Conservation (phyloP, 2,329 filamentous ascomycete genomes). For the Coniochaeta pulveracea region DNA sequence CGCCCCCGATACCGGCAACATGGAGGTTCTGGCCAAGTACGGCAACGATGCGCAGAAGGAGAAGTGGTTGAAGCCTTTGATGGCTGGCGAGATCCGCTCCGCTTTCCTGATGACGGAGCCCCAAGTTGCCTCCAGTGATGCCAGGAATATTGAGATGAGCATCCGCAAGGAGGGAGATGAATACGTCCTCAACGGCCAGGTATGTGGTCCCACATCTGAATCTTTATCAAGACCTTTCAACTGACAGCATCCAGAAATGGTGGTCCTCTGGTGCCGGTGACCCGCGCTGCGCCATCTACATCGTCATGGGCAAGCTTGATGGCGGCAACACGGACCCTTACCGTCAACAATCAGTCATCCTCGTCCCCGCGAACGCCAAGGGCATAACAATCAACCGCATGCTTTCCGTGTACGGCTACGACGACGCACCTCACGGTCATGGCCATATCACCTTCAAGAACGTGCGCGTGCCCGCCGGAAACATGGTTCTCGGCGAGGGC, state of each 20-base stretch:
- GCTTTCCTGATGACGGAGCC: conserved; percentile 95
- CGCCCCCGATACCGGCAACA: conserved; percentile 87
- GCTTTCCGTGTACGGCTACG: conserved; percentile 89
- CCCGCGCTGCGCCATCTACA: conserved; percentile 81
- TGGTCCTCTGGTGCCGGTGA: conserved; percentile 96
- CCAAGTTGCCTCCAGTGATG: conserved; percentile 78
- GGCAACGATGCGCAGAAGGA: conserved; percentile 77
- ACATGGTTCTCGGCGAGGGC: conserved; percentile 86
- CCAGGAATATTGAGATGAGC: conserved; percentile 79
- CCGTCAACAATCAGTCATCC: conserved; percentile 83
- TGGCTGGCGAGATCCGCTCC: conserved; percentile 76
- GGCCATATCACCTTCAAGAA: conserved; percentile 84
- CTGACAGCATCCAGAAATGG: conserved; percentile 63
- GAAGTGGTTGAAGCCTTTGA: conserved; percentile 68
- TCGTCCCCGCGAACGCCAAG: conserved; percentile 70
- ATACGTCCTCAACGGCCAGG: conserved; percentile 81
- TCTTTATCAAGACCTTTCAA: conserved; percentile 8
- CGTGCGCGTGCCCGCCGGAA: conserved; percentile 73
- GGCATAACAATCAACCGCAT: conserved; percentile 92
- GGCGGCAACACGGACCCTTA: conserved; percentile 65
- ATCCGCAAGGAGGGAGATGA: conserved; percentile 77
- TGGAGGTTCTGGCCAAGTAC: conserved; percentile 91
- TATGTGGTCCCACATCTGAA: conserved; percentile 24
- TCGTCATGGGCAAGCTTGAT: conserved; percentile 93
- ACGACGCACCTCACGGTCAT: conserved; percentile 97